A percentile compares a stretch with the other conserved stretches of the same genome.
Evolutionary conservation across 495 filamentous ascomycete species (phyloP).

Genomic region (Trichoderma parareesei): DNA sequence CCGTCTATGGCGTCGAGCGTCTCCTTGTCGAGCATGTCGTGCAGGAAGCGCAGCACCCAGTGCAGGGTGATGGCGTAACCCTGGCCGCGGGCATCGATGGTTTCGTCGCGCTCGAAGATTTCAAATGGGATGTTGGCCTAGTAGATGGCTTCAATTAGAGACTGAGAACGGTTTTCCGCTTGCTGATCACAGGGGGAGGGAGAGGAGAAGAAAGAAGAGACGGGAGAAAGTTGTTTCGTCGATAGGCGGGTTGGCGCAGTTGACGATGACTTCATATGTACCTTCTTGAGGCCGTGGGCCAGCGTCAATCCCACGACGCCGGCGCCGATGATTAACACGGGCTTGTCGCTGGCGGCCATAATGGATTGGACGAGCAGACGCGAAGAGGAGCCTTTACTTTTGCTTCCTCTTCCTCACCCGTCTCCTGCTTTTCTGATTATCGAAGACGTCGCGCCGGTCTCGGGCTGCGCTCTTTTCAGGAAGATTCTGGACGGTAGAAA

Average conservation of each 20-base stretch:
- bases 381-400: not conserved
- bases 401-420: not conserved
- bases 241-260: not conserved
- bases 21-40: conserved; percentile 30
- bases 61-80: conserved; percentile 56
- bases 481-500: too few species aligned
- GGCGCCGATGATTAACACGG: conserved; percentile 50
- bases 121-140: conserved; percentile 23
- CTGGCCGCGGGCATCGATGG: conserved; percentile 32
- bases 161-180: not conserved
- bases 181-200: not conserved
- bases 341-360: conserved; percentile 13
- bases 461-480: too few species aligned
- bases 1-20: conserved; percentile 27
- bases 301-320: conserved; percentile 53
- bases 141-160: not conserved
- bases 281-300: conserved; percentile 48
- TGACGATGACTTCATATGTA: not conserved
- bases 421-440: too few species aligned
- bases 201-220: not conserved
- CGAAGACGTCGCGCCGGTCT: too few species aligned
- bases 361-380: not conserved
- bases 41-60: conserved; percentile 44
- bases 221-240: not conserved
- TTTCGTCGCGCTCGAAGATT: conserved; percentile 48